Percentiles rank a stretch among this genome's conserved stretches.
phyloP scores from a whole-genome alignment of 768 basidiomycete species.

The Pleurotus pulmonarius region DNA sequence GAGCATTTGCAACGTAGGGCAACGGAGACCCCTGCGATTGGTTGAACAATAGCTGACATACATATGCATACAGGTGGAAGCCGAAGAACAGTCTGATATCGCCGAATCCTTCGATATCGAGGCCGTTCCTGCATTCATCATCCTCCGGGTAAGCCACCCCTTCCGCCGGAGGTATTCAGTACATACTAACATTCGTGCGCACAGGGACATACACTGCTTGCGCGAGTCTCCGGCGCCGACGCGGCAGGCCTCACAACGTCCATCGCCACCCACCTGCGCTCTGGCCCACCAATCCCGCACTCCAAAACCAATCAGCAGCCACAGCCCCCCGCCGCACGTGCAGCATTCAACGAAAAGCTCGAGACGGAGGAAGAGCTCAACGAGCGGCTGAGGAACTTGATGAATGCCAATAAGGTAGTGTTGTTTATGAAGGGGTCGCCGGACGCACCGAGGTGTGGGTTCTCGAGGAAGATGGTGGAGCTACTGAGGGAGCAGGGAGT shows the following conservation, averaged over 20 bases:
- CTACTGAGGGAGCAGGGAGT: constrained; percentile 63
- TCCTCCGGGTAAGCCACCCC: constrained; percentile 62
- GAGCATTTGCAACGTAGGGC: neutral
- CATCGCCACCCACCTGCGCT: constrained; percentile 51
- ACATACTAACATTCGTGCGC: neutral
- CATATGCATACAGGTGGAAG: constrained; percentile 59
- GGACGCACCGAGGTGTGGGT: constrained; percentile 77
- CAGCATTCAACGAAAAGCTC: constrained; percentile 16
- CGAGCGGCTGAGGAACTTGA: constrained; percentile 60
- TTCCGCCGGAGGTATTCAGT: neutral
- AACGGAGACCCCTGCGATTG: neutral
- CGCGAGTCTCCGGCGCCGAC: constrained; percentile 77
- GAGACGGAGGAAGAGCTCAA: constrained; percentile 69
- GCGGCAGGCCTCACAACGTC: constrained; percentile 57
- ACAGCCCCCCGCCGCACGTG: constrained; percentile 22
- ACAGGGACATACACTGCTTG: constrained; percentile 87
- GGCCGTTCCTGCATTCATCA: constrained; percentile 79
- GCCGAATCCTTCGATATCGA: constrained; percentile 91
- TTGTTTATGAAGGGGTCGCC: constrained; percentile 92
- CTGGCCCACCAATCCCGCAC: constrained; percentile 32
- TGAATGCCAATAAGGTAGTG: constrained; percentile 77
- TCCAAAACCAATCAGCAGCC: constrained; percentile 47
- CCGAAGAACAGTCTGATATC: constrained; percentile 77
- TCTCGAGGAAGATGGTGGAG: constrained; percentile 71
- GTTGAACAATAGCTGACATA: neutral